Base-by-base conservation (phyloP, 208 protist species). In the Kentomonas sorsogonicus region DNA sequence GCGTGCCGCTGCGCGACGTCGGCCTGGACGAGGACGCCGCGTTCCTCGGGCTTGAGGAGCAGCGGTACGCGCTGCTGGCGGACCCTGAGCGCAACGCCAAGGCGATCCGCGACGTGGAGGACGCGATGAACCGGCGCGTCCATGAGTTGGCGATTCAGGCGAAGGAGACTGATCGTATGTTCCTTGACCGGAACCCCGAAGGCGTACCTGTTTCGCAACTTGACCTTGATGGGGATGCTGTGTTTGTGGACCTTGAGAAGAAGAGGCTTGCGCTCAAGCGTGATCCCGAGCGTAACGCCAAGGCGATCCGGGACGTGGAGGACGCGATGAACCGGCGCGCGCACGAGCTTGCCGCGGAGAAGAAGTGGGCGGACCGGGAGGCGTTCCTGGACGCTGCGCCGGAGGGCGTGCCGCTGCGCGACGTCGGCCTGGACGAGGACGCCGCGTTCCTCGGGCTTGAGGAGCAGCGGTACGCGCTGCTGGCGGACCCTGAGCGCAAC, bases 91-190 rank as follows among this genome's bases (percentile, higher is more conserved):
- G 61, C 27, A 74, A 77, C 50, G 47, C 31, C 2, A 75, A 46
- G 25, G 36, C 25, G 31, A 63, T 69, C 33, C 26, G 43, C 7
- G 46, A 31, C 10, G 33, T 77, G 20, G 69, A 85, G 66, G 26
- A 65, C n/a, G 4, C 50, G 31, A 65, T 86, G 72, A 72, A 72
- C 45, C 43, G 63, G 13, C 67, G 73, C 1, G 72, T 63, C 11
- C 41, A 72, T 29, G 60, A 63, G 36, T 60, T 77, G 3, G 63
- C 76, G 2, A 58, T n/a, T 22, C 22, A 69, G 46, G 27, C 54
- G 20, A 78, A 66, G 34, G 22, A 16, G 30, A 46, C 25, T 3
- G 58, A 64, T 18, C 65, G 71, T n/a, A 50, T 47, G 27, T 70
- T 74, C 47, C 60, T 79, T 1, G 60, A 71, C 52, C 51, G 44